phyloP scores from a whole-genome alignment of 2,329 filamentous ascomycete genomes.

The Colletotrichum navitas region DNA sequence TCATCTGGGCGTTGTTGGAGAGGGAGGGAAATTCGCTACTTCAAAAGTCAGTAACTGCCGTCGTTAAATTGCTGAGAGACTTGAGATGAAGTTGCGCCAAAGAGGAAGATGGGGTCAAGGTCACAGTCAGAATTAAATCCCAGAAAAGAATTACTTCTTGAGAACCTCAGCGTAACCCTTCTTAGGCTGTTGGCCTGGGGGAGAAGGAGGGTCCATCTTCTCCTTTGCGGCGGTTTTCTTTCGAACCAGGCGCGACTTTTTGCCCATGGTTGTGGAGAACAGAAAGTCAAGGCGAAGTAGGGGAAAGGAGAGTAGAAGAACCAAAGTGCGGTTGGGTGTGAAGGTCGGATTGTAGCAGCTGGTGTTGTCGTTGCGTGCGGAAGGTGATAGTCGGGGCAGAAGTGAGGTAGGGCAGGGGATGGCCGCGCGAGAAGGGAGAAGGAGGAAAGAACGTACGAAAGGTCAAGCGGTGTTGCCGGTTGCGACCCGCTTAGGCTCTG shows the following conservation, averaged over 20 bases:
- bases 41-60: constrained; percentile 45
- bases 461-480: constrained; percentile 71
- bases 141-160: constrained; percentile 46
- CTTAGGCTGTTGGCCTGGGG: constrained; percentile 26
- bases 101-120: constrained; percentile 4
- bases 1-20: constrained; percentile 70
- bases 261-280: constrained; percentile 16
- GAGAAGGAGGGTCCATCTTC: constrained; percentile 20
- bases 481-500: constrained; percentile 75
- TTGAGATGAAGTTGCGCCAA: not conserved
- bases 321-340: not conserved
- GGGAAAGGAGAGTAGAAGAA: not conserved
- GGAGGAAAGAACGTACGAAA: constrained; percentile 67
- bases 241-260: constrained; percentile 35
- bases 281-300: not conserved
- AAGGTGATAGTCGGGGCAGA: not conserved
- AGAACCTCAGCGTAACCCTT: constrained; percentile 50
- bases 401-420: not conserved
- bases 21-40: constrained; percentile 74
- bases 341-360: not conserved
- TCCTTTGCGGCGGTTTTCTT: constrained; percentile 21
- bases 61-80: not conserved
- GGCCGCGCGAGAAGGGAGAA: constrained; percentile 13
- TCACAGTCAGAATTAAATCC: not conserved
- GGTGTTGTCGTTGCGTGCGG: not conserved